Percentiles rank a stretch among this genome's conserved stretches.
These are phyloP conservation scores for Paecilomyces formosus DNA, from an alignment of 2,329 filamentous ascomycete genomes.

Conservation along the genomic window DNA sequence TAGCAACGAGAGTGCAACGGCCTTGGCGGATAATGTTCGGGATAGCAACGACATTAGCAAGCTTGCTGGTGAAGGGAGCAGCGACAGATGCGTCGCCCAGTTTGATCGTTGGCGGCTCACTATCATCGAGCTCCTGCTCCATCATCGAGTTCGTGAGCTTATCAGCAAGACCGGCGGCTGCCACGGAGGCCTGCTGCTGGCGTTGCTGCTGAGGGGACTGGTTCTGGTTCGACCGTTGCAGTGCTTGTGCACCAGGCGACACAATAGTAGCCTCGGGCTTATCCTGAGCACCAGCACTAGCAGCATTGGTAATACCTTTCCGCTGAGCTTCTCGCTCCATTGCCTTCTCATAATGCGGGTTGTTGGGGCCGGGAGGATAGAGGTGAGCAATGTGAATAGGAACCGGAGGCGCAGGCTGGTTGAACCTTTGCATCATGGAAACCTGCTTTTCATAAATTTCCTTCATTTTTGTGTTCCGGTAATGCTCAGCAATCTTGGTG, in stretches of 20 bases:
- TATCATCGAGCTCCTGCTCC: slow-evolving; percentile 79
- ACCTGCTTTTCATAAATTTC: slow-evolving; percentile 97
- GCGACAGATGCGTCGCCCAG: slow-evolving; percentile 95
- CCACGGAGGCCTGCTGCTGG: slow-evolving; percentile 55
- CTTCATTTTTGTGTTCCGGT: slow-evolving; percentile 94
- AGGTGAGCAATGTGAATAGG: slow-evolving; percentile 89
- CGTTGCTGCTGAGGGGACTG: slow-evolving; percentile 45
- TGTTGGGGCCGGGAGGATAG: slow-evolving; percentile 81
- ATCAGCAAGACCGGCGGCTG: slow-evolving; percentile 73
- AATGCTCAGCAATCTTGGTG: slow-evolving; percentile 84
- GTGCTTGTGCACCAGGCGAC: slow-evolving; percentile 56
- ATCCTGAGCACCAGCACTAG: slow-evolving; percentile 41
- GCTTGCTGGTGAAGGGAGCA: slow-evolving; percentile 94
- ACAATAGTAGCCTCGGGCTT: slow-evolving; percentile 57
- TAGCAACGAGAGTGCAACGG: slow-evolving; percentile 92
- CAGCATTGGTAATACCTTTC: slow-evolving; percentile 60
- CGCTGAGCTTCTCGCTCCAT: slow-evolving; percentile 76
- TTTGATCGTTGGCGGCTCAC: slow-evolving; percentile 91
- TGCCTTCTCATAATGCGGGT: slow-evolving; percentile 91
- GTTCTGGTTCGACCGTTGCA: slow-evolving; percentile 45
- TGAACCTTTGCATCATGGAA: slow-evolving; percentile 87
- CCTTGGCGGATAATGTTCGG: slow-evolving; percentile 98
- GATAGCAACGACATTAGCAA: slow-evolving; percentile 92
- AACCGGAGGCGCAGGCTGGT: slow-evolving; percentile 85
- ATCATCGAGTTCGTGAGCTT: slow-evolving; percentile 81